These are phyloP conservation scores for Scheffersomyces quercinus DNA, from an alignment of 1,139 yeast genomes.

Conservation along the genomic window DNA sequence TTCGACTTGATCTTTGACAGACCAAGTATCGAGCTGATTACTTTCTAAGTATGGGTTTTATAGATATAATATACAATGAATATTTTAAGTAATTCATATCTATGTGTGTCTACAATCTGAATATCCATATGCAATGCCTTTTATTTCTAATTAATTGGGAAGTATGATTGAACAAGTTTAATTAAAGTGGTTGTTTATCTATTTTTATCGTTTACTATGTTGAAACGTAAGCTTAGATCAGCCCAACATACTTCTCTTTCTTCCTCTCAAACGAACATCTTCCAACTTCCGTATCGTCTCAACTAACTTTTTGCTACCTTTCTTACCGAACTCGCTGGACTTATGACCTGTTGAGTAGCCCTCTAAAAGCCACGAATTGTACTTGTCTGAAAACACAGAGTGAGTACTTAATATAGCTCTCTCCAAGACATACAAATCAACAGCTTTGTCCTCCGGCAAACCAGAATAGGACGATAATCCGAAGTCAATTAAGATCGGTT, in stretches of 20 bases:
- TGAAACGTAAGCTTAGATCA: constrained; percentile 17
- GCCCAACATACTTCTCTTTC: constrained; percentile 94
- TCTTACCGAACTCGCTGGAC: constrained; percentile 22
- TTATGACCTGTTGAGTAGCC: constrained; percentile 61
- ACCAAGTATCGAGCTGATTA: constrained; percentile 11
- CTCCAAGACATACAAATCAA: constrained; percentile 90
- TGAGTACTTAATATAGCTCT: constrained; percentile 91
- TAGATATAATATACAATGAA: background rate
- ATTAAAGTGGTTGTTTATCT: too few relatives aligned
- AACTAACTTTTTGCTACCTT: constrained; percentile 41
- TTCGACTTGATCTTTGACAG: constrained; percentile 17
- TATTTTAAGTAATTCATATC: too few relatives aligned
- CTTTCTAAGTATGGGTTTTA: constrained; percentile 7
- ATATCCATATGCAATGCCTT: too few relatives aligned
- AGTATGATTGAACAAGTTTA: too few relatives aligned
- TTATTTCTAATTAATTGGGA: too few relatives aligned
- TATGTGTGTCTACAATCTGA: too few relatives aligned
- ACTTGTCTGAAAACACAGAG: constrained; percentile 64
- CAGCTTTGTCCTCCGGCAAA: constrained; percentile 90
- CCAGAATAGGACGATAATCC: constrained; percentile 82
- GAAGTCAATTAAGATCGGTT: constrained; percentile 81
- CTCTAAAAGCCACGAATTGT: constrained; percentile 68
- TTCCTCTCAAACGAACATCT: constrained; percentile 87
- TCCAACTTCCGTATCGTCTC: constrained; percentile 69
- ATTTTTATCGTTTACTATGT: too few relatives aligned